Percentiles rank a stretch among this genome's conserved stretches.
Conservation (phyloP, 2,329 filamentous ascomycete species). For the Trichophaea hybrida region DNA sequence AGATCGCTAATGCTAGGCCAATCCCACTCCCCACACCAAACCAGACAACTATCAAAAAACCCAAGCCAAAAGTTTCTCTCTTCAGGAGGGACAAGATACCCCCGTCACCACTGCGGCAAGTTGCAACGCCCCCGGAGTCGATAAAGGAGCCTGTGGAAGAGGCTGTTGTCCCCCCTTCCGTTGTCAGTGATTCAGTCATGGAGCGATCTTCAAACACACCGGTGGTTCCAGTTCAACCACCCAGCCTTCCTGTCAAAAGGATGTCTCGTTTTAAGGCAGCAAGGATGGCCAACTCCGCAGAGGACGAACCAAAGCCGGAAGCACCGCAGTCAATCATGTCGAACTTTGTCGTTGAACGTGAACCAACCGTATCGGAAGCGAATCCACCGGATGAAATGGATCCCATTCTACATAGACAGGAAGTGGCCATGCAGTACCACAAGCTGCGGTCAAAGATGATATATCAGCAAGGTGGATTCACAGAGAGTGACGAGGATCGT, state of each 20-base stretch:
- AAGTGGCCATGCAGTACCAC: constrained; percentile 73
- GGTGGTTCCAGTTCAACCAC: constrained; percentile 28
- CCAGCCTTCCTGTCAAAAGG: constrained; percentile 21
- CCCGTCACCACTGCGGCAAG: background rate
- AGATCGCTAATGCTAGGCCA: constrained; percentile 10
- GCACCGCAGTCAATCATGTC: constrained; percentile 16
- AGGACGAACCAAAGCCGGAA: constrained; percentile 15
- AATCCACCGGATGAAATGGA: constrained; percentile 54
- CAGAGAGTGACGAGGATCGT: constrained; percentile 52
- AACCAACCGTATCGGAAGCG: constrained; percentile 29
- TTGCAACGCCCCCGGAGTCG: background rate
- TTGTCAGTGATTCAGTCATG: constrained; percentile 35
- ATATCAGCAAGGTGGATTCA: constrained; percentile 67
- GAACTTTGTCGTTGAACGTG: constrained; percentile 40
- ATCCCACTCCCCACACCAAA: background rate
- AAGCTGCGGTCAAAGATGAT: constrained; percentile 70
- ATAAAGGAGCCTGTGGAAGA: constrained; percentile 2
- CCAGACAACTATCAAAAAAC: background rate
- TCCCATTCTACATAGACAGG: constrained; percentile 54
- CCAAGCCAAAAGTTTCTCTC: constrained; percentile 4
- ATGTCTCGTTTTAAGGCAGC: constrained; percentile 18
- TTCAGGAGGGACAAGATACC: constrained; percentile 14
- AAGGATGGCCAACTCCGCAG: constrained; percentile 2
- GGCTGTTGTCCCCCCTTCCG: background rate
- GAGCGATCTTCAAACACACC: constrained; percentile 35